phyloP scores from a whole-genome alignment of 495 filamentous ascomycete genomes.

The Tuber indicum region DNA sequence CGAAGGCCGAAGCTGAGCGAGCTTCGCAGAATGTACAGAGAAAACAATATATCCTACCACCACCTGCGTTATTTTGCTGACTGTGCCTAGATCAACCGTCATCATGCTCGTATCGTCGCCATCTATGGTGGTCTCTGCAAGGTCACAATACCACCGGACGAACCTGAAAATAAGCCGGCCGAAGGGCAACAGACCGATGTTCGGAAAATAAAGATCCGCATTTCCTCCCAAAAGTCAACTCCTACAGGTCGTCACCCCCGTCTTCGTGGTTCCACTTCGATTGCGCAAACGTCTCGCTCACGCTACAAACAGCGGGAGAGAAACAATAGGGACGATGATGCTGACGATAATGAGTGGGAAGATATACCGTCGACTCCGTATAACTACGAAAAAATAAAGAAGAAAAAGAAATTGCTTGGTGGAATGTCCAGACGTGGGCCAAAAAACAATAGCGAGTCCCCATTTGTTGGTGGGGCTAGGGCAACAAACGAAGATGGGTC shows the following conservation, averaged over 20 bases:
- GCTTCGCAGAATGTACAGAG: slow-evolving; percentile 56
- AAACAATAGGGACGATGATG: slow-evolving; percentile 9
- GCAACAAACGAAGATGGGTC: slow-evolving; percentile 33
- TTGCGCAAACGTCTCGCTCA: slow-evolving; percentile 6
- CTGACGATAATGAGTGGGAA: slow-evolving; percentile 38
- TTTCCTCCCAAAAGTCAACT: slow-evolving; percentile 4
- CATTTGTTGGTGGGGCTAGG: slow-evolving; percentile 35
- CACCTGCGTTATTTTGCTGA: slow-evolving; percentile 15
- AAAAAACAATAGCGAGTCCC: slow-evolving; percentile 35
- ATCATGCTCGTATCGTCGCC: slow-evolving; percentile 65
- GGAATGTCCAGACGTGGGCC: slow-evolving; percentile 28
- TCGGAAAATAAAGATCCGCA: neutral
- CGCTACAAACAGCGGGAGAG: slow-evolving; percentile 6
- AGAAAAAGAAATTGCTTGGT: slow-evolving; percentile 27
- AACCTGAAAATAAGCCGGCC: neutral
- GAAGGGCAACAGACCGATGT: slow-evolving; percentile 2
- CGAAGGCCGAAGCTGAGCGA: slow-evolving; percentile 75
- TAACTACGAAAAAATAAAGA: slow-evolving; percentile 18
- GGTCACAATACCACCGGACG: slow-evolving; percentile 55
- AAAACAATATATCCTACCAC: neutral
- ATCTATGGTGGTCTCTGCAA: slow-evolving; percentile 77
- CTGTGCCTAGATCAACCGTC: slow-evolving; percentile 57
- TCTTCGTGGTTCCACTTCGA: neutral
- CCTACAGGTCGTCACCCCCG: neutral
- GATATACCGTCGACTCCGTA: slow-evolving; percentile 29